Base-by-base conservation (phyloP, 2,329 filamentous ascomycete genomes). In the Fusarium drepaniforme region DNA sequence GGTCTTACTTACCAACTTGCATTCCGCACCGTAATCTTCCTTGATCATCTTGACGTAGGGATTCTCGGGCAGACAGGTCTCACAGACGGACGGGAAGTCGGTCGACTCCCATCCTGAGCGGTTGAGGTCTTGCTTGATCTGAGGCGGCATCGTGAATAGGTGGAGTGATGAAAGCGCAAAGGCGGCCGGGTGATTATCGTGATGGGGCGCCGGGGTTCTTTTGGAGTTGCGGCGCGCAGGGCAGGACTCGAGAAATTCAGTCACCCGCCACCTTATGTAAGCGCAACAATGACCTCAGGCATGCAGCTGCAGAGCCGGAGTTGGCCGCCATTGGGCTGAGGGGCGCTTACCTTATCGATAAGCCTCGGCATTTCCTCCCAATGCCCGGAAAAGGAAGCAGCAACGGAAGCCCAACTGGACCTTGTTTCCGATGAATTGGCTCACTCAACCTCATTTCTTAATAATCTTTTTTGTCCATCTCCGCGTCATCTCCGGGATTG, bases 11-110 rank as follows among this genome's bases (percentile, higher is more conserved):
- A 86, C 84, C 76, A 94, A 87, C 86, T 94, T 94, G 88, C 93
- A 95, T 85, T 96, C 93, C 67, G 93, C 94, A 79, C 95, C 97
- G 80, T 97, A 92, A 83, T 99, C 96, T 82, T 98, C 95, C 85
- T 99, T 99, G 71, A 99, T 89, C 96, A 99, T 98, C 85, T 98
- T 97, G 51, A 99, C 97, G 81, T 97, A 99, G 3, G 96, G 96
- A 80, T 98, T 98, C 72, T 98, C 96, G 18, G 96, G 96, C 3
- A 99, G 90, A 83, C 97, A 99, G 81, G 92, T 95, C 85, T 99
- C 97, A 87, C 91, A 97, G 38, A 97, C 93, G 4, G 93, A 96
- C 11, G 94, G 94, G 80, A 97, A 95, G 83, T 97, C 94, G 59
- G 94, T 97, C 37, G 95, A 93, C 85, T 99, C 97, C 95, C 96